Evolutionary conservation across 1,284 basidiomycete species (phyloP).

Genomic region (Irpex sp.): DNA sequence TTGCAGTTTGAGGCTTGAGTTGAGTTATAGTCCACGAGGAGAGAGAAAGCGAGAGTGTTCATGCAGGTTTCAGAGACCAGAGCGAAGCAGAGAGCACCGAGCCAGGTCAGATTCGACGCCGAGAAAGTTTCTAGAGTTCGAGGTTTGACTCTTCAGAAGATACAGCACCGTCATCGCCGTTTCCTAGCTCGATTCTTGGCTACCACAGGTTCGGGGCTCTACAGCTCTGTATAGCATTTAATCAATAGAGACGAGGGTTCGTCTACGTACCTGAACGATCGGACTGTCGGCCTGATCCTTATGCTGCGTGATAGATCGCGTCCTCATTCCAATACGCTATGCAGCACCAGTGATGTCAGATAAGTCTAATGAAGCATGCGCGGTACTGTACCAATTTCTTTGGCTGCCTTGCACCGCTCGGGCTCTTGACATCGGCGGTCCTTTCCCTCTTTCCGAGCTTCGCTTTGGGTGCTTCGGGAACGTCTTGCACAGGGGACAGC

Average conservation of each 20-base stretch:
- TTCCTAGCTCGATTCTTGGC: slow-evolving; percentile 8
- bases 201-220: slow-evolving; percentile 1
- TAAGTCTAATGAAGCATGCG: background rate
- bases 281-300: background rate
- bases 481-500: background rate
- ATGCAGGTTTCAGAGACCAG: background rate
- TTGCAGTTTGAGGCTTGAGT: background rate
- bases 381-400: slow-evolving; percentile 13
- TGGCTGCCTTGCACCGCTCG: slow-evolving; percentile 3
- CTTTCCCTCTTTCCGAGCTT: slow-evolving; percentile 19
- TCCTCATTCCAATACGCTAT: slow-evolving; percentile 9
- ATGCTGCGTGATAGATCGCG: slow-evolving; percentile 4
- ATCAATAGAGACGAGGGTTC: background rate
- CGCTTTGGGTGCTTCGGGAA: slow-evolving; percentile 21
- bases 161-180: slow-evolving; percentile 8
- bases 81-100: background rate
- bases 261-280: slow-evolving; percentile 9
- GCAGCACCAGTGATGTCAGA: background rate
- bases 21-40: background rate
- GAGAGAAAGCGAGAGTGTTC: background rate
- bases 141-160: background rate
- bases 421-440: slow-evolving; percentile 9
- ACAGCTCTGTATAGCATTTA: background rate
- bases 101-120: background rate
- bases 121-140: background rate